Base-by-base conservation (phyloP, 2,329 filamentous ascomycete genomes). In the Diaporthe citrichinensis region DNA sequence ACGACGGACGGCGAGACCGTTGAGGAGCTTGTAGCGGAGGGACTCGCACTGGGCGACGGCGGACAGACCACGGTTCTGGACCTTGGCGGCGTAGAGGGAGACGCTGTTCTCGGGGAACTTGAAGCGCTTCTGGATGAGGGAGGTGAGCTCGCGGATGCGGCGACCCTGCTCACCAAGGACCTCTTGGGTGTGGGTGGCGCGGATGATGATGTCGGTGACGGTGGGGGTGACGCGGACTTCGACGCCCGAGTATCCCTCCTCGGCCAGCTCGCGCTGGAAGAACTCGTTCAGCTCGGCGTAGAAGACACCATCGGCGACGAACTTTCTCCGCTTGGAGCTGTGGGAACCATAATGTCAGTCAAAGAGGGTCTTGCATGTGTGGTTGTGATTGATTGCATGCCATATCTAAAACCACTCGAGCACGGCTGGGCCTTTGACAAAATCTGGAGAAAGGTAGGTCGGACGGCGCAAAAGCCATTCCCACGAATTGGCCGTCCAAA, bases 251-350 rank as follows among this genome's bases (percentile, higher is more conserved):
- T 99, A 99, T 84, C 97, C 97, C 91, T 99, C 97, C 93, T 99
- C 97, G 87, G 97, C 97, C 87, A 99, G 92, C 91, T 99, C 97
- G 89, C 97, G 96, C 93, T 98, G 97, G 95, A 99, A 99, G 94
- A 99, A 99, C 92, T 99, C 97, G 94, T 99, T 99, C 89, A 99
- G 91, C 91, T 99, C 97, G 91, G 97, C 97, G 90, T 98, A 99
- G 95, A 99, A 99, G 86, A 99, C 97, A 93, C 97, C 97, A 90
- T 99, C 97, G 83, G 94, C 94, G 87, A 96, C 94, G 91, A 96
- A 96, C 93, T 96, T 96, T 92, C 94, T 94, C 89, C 94, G 90
- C 93, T 96, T 96, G 88, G 94, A 96, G 88, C 94, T 96, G 86
- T 80, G 65, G 73, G 72, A 76, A 57, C 76, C 68, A 57, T 55